Evolutionary conservation across 164 flowering plant genomes (phyloP), one percentile per base, ranked within the genome.

Genomic region (Cinnamomum chago): DNA sequence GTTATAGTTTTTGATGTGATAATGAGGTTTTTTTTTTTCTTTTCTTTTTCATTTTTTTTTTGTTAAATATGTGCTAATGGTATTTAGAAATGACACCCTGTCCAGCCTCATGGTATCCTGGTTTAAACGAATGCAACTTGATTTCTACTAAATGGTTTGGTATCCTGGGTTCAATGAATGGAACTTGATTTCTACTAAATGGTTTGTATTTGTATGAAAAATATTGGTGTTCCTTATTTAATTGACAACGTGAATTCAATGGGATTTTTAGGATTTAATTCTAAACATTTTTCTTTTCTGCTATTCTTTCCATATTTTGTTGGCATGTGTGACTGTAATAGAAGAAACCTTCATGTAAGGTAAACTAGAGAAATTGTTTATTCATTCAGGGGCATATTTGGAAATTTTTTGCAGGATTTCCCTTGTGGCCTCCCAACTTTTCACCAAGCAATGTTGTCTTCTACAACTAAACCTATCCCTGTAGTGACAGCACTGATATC

Each of bases 391-490:
- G 17, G 20, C 4, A 15, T 13, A 20, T 55, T 13, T 55, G 60
- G 69, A 15, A 67, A 0, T 4, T 3, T 66, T 27, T 79, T 87
- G 50, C 92, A 94, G 98, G 94, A 89, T 76, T 24, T 66, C 23
- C 58, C 83, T 14, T 76, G 87, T 40, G 77, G 84, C 72, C 66
- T 82, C 72, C 82, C 91, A 35, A 82, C 81, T 28, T 89, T 95
- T 84, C 86, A 84, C 78, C 97, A 92, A 84, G 87, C 89, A 27
- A 58, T 93, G 81, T 75, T 95, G 76, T 92, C 95, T 75, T 81
- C 88, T 65, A 67, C 84, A 14, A 87, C 88, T 22, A 92, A 87
- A 81, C 97, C 98, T 52, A 69, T 92, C 77, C 85, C 99, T 79
- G 86, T 92, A 76, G 84, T 84, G 70, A 72, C 88, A 60, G 96